Conservation (phyloP, 2,329 filamentous ascomycete species). For the Diplodia corticola region DNA sequence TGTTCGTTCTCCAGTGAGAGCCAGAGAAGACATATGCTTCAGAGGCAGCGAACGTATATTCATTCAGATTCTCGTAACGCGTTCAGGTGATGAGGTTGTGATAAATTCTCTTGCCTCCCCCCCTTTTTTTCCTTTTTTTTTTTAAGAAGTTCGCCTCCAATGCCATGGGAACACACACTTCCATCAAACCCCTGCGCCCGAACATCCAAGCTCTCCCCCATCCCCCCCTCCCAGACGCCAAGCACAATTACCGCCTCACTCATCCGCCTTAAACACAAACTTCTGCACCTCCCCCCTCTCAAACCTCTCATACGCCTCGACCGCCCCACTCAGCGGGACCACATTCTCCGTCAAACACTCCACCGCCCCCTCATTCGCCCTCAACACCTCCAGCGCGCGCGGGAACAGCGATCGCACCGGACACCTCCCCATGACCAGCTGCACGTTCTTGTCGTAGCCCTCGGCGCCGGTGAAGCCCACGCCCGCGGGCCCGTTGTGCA, state of each 20-base stretch:
- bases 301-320: slow-evolving; percentile 55
- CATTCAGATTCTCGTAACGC: no score
- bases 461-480: slow-evolving; percentile 18
- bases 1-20: no score
- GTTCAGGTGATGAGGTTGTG: no score
- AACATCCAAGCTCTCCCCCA: neutral
- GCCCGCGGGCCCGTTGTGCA: slow-evolving; percentile 45
- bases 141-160: no score
- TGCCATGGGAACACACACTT: no score
- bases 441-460: slow-evolving; percentile 50
- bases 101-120: no score
- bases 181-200: no score
- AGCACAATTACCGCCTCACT: no score
- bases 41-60: no score
- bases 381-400: slow-evolving; percentile 47
- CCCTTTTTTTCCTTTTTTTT: no score
- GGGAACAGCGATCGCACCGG: slow-evolving; percentile 52
- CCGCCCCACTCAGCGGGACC: slow-evolving; percentile 51
- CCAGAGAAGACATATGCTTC: no score
- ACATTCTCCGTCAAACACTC: slow-evolving; percentile 51
- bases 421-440: slow-evolving; percentile 52
- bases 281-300: slow-evolving; percentile 56
- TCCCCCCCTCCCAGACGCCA: no score
- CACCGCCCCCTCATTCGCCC: slow-evolving; percentile 51
- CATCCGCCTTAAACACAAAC: slow-evolving; percentile 50